A percentile compares a stretch with the other conserved stretches of the same genome.
Evolutionary conservation across 2,329 filamentous ascomycete species (phyloP).

Genomic region (Harringtonia lauricola): DNA sequence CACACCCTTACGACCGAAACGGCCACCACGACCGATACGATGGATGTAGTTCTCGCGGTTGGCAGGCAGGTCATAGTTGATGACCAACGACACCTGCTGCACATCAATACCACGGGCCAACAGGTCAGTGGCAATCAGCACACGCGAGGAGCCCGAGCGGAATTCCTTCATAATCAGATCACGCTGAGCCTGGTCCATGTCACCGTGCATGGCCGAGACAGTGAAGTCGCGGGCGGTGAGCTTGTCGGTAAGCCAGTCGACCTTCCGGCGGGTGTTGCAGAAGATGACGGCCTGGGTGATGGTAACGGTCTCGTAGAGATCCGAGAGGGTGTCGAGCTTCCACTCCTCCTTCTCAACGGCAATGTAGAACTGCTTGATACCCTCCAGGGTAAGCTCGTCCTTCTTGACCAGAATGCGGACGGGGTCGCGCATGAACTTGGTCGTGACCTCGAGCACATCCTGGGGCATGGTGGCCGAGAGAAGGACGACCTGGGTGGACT

Average conservation of each 20-base stretch:
- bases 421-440: conserved; percentile 99
- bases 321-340: conserved; percentile 98
- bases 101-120: conserved; percentile 99
- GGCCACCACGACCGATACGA: conserved; percentile 97
- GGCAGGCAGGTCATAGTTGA: conserved; percentile 98
- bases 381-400: conserved; percentile 97
- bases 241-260: conserved; percentile 99
- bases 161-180: conserved; percentile 99
- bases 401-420: conserved; percentile 99
- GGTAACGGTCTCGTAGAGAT: conserved; percentile 98
- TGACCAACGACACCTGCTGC: conserved; percentile 98
- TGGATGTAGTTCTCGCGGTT: conserved; percentile 99
- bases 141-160: conserved; percentile 95
- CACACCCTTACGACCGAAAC: conserved; percentile 99
- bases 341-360: conserved; percentile 99
- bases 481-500: conserved; percentile 96
- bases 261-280: conserved; percentile 99
- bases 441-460: conserved; percentile 98
- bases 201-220: conserved; percentile 98
- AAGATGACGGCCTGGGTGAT: conserved; percentile 99
- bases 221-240: conserved; percentile 98
- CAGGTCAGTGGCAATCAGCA: conserved; percentile 95
- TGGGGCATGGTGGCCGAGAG: conserved; percentile 98
- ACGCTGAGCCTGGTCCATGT: conserved; percentile 97
- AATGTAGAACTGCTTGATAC: conserved; percentile 99